A percentile compares a stretch with the other conserved stretches of the same genome.
Conservation (phyloP, 2,329 filamentous ascomycete species). For the Aspergillus melleus region DNA sequence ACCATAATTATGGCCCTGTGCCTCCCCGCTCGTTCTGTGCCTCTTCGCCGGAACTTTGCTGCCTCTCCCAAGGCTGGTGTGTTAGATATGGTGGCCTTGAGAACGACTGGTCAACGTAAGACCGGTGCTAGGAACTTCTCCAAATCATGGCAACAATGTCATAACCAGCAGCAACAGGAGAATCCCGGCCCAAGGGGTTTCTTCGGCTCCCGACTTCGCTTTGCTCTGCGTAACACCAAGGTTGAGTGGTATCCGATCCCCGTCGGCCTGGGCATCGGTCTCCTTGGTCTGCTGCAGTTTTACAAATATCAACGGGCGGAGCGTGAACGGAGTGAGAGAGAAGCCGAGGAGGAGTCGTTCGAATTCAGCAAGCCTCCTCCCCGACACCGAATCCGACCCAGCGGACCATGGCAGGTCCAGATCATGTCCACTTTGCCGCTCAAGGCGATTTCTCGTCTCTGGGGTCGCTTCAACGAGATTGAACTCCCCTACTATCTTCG, state of each 20-base stretch:
- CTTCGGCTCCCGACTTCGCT: conserved; percentile 58
- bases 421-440: conserved; percentile 91
- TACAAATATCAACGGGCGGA: conserved; percentile 66
- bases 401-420: conserved; percentile 89
- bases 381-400: conserved; percentile 68
- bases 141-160: conserved; percentile 41
- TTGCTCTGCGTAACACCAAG: conserved; percentile 62
- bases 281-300: conserved; percentile 79
- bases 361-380: conserved; percentile 46
- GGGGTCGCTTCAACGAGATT: conserved; percentile 89
- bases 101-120: conserved; percentile 31
- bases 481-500: conserved; percentile 84
- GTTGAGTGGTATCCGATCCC: conserved; percentile 91
- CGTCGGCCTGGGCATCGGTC: conserved; percentile 78
- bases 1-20: conserved; percentile 35
- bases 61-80: conserved; percentile 10
- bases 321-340: conserved; percentile 50
- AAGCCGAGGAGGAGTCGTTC: conserved; percentile 40
- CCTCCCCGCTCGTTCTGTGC: conserved; percentile 27
- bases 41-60: conserved; percentile 24
- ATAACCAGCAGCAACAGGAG: conserved; percentile 39
- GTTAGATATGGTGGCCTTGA: conserved; percentile 35
- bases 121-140: conserved; percentile 38
- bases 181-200: conserved; percentile 45
- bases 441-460: conserved; percentile 84